These are phyloP conservation scores for Trichoderma polysporum DNA, from an alignment of 2,329 filamentous ascomycete species.

Conservation along the genomic window DNA sequence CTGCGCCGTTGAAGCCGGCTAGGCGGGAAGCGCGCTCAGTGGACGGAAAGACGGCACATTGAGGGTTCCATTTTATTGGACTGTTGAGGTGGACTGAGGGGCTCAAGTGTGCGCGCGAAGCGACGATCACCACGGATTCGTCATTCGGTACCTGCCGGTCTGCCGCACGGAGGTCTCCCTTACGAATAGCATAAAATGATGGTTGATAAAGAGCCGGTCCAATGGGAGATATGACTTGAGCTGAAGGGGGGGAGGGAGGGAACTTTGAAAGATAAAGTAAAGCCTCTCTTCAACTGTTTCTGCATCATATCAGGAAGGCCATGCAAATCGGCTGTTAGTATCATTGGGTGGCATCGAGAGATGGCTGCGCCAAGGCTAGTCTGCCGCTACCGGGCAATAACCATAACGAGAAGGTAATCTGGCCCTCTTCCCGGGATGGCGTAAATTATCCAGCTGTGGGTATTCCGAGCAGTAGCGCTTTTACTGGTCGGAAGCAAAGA, in stretches of 20 bases:
- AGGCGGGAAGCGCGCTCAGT: constrained; percentile 1
- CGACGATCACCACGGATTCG: background rate
- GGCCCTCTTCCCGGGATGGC: background rate
- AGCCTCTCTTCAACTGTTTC: background rate
- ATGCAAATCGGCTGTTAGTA: background rate
- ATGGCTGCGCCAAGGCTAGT: constrained; percentile 4
- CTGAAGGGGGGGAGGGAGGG: background rate
- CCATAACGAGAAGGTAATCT: constrained; percentile 18
- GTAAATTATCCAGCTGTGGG: constrained; percentile 7
- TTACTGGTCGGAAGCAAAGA: background rate
- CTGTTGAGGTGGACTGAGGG: background rate
- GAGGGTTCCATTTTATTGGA: constrained; percentile 7
- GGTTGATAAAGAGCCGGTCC: background rate
- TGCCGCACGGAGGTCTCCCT: constrained; percentile 6
- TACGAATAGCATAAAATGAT: background rate
- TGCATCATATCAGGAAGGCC: constrained; percentile 7
- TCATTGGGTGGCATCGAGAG: background rate
- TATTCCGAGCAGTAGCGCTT: background rate
- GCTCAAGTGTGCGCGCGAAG: background rate
- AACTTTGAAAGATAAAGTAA: no score
- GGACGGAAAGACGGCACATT: constrained; percentile 8
- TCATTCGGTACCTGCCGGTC: constrained; percentile 8
- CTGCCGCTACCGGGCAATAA: constrained; percentile 18
- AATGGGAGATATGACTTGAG: background rate
- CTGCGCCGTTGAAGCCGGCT: background rate